A percentile compares a stretch with the other conserved stretches of the same genome.
Conservation (phyloP, 768 basidiomycete species). For the Phylloporus sp. region DNA sequence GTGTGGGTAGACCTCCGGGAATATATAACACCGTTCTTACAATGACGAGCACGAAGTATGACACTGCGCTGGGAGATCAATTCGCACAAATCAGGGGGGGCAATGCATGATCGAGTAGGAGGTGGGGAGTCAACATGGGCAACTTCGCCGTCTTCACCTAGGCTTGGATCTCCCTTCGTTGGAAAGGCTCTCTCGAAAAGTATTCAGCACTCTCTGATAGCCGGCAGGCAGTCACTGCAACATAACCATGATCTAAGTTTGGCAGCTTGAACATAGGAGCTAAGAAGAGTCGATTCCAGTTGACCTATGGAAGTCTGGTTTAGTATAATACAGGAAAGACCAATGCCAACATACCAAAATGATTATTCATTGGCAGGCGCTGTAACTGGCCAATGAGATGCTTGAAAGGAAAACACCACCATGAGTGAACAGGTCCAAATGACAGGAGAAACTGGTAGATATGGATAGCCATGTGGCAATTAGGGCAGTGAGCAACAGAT, state of each 20-base stretch:
- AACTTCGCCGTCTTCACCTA: background rate
- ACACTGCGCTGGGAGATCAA: background rate
- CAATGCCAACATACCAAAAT: background rate
- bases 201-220: background rate
- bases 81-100: background rate
- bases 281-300: background rate
- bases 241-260: background rate
- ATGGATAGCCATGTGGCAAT: constrained; percentile 31
- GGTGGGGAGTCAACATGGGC: background rate
- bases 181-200: constrained; percentile 11
- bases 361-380: background rate
- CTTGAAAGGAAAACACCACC: constrained; percentile 21
- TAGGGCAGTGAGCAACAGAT: constrained; percentile 10
- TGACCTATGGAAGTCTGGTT: background rate
- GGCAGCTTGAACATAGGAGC: background rate
- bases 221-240: background rate
- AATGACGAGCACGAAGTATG: background rate
- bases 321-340: too few relatives aligned
- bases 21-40: background rate
- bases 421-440: constrained; percentile 36
- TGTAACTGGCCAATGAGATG: background rate
- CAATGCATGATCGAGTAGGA: background rate
- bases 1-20: background rate
- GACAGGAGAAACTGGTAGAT: constrained; percentile 31
- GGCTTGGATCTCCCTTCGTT: background rate